A percentile compares a stretch with the other conserved stretches of the same genome.
Conservation (phyloP, 257 asterid species). For the Gentiana macrophylla region DNA sequence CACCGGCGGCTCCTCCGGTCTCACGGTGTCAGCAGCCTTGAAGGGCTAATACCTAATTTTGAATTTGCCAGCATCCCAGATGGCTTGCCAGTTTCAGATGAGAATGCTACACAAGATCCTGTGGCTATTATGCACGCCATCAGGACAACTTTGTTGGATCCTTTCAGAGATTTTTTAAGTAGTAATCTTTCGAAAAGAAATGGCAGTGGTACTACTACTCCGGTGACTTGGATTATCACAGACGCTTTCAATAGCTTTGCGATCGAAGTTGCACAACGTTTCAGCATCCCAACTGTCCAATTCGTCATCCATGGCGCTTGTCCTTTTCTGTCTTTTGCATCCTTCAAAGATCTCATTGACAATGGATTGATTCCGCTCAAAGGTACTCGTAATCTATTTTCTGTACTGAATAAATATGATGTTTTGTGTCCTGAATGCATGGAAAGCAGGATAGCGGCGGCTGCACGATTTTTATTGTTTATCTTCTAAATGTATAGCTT, state of each 20-base stretch:
- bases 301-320: constrained; percentile 8
- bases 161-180: background rate
- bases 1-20: constrained; percentile 13
- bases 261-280: constrained; percentile 8
- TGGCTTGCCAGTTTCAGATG: background rate
- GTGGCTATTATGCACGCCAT: background rate
- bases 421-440: too few species aligned
- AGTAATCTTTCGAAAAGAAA: background rate
- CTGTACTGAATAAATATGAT: too few species aligned
- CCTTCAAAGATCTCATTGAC: constrained; percentile 1
- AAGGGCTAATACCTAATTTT: background rate
- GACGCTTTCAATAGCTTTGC: constrained; percentile 18
- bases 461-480: too few species aligned
- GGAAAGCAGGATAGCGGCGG: too few species aligned
- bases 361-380: constrained; percentile 1
- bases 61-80: constrained; percentile 3
- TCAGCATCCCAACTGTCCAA: constrained; percentile 10
- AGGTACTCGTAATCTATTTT: background rate
- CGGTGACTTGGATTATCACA: constrained; percentile 11
- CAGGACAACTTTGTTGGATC: background rate
- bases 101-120: background rate
- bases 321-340: constrained; percentile 1
- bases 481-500: too few species aligned
- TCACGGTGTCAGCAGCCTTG: background rate
- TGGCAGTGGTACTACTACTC: background rate